Evolutionary conservation across 257 asterid species (phyloP), one percentile per base, ranked within the genome.

Genomic region (Cinchona pubescens): DNA sequence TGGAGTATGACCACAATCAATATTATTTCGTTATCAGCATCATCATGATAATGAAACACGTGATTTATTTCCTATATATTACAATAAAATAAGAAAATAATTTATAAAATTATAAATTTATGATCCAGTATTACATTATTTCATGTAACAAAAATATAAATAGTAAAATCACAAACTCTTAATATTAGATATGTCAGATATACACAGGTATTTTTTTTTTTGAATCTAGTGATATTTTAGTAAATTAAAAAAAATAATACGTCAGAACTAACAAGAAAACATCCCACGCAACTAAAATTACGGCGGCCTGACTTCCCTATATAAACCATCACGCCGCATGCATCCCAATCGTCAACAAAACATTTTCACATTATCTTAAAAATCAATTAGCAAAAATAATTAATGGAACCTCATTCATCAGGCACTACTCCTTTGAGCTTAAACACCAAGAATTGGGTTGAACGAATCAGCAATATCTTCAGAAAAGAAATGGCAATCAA

Each of bases 361-460:
- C 37, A 13, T 4, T 69, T 51, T 53, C 81, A 71, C 49, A 71
- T 63, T 12, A 16, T 35, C 23, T 65, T 51, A 38, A 0, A 13
- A 13, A 12, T 19, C 25, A 34, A 19, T 7, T 21, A 34, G 7
- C 6, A 62, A 1, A 45, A 37, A 45, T 40, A 40, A 10, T 10
- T 4, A 40, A 78, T 72, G 81, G 63, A 74, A 12, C 59, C 49
- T 1, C 66, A 14, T 43, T 60, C 74, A 23, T 6, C 16, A 12
- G 66, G 35, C 0, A 74, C 76, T 3, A 69, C 75, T 58, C 74
- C 82, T 37, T 72, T 81, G 27, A 69, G 69, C 49, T 74, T 81
- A 37, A 45, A 83, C 14, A 76, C 82, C n/a, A 27, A 70, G 8
- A 72, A 74, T 12, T 83, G 87, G 87, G 82, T 76, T 8, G 81